These are phyloP conservation scores for Aspergillus vadensis DNA, from an alignment of 2,329 filamentous ascomycete genomes.

Conservation along the genomic window DNA sequence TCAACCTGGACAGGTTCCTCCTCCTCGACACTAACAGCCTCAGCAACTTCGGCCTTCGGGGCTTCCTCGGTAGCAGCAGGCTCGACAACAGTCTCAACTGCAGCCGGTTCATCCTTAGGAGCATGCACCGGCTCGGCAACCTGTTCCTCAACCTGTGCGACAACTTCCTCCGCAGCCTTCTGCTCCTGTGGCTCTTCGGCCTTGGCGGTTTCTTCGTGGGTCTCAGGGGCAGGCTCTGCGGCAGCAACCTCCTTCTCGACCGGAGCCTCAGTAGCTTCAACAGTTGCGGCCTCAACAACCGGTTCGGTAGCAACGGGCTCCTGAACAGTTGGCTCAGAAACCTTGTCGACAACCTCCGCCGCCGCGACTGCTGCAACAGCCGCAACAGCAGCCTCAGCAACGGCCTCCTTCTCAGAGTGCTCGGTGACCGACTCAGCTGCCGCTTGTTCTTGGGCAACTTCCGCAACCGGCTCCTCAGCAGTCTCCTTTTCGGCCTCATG, in stretches of 20 bases:
- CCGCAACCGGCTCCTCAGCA: conserved; percentile 4
- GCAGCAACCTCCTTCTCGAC: conserved; percentile 11
- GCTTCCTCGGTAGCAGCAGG: conserved; percentile 1
- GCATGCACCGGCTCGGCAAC: conserved; percentile 5
- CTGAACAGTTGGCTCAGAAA: conserved; percentile 7
- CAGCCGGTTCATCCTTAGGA: conserved; percentile 2
- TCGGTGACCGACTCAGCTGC: conserved; percentile 14
- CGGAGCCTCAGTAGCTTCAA: conserved; percentile 5
- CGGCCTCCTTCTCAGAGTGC: not conserved
- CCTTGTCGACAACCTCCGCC: conserved; percentile 15
- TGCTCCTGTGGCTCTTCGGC: conserved; percentile 12
- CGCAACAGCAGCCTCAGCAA: conserved; percentile 9
- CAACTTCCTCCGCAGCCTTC: conserved; percentile 6
- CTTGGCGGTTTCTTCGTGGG: too few relatives aligned
- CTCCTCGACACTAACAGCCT: conserved; percentile 6
- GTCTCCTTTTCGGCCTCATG: conserved; percentile 11
- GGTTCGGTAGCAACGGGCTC: conserved; percentile 2
- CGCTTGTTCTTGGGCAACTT: not conserved
- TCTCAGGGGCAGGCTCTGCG: conserved; percentile 1
- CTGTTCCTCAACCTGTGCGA: conserved; percentile 3
- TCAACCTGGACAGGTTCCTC: conserved; percentile 4
- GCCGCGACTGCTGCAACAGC: conserved; percentile 3
- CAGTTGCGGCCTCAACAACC: not conserved
- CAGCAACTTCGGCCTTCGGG: conserved; percentile 9
- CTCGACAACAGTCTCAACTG: not conserved